phyloP scores from a whole-genome alignment of 2,329 filamentous ascomycete species.

The Dothistroma pini region DNA sequence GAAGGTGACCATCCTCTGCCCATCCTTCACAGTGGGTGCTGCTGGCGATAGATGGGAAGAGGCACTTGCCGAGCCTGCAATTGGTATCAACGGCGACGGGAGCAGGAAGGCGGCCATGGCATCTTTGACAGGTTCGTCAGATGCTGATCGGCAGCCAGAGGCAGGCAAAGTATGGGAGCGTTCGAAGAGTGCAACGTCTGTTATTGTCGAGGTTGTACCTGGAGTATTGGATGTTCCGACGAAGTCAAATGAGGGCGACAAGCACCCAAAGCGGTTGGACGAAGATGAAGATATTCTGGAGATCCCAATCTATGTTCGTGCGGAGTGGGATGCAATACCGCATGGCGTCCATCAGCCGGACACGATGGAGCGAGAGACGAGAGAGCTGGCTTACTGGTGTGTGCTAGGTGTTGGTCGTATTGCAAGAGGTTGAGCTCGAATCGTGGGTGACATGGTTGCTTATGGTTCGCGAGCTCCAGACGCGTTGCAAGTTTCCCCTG shows the following conservation, averaged over 20 bases:
- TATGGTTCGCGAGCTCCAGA: background rate
- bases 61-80: slow-evolving; percentile 57
- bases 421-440: slow-evolving; percentile 28
- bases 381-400: slow-evolving; percentile 94
- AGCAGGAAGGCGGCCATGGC: slow-evolving; percentile 32
- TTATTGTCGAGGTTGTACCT: slow-evolving; percentile 86
- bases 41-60: slow-evolving; percentile 90
- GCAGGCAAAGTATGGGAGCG: slow-evolving; percentile 96
- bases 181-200: slow-evolving; percentile 90
- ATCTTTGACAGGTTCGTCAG: slow-evolving; percentile 38
- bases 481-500: too few relatives aligned
- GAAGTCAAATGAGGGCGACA: slow-evolving; percentile 30
- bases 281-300: slow-evolving; percentile 68
- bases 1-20: slow-evolving; percentile 87
- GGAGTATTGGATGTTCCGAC: slow-evolving; percentile 35
- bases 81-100: slow-evolving; percentile 22
- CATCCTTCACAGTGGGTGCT: slow-evolving; percentile 88
- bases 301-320: slow-evolving; percentile 87
- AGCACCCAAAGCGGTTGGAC: slow-evolving; percentile 39
- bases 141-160: slow-evolving; percentile 62
- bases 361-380: slow-evolving; percentile 67
- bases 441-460: background rate
- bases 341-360: slow-evolving; percentile 44
- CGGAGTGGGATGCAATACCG: slow-evolving; percentile 81
- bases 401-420: slow-evolving; percentile 86